These are phyloP conservation scores for Fagopyrum esculentum DNA, from an alignment of 148 eudicot genomes.

Conservation along the genomic window DNA sequence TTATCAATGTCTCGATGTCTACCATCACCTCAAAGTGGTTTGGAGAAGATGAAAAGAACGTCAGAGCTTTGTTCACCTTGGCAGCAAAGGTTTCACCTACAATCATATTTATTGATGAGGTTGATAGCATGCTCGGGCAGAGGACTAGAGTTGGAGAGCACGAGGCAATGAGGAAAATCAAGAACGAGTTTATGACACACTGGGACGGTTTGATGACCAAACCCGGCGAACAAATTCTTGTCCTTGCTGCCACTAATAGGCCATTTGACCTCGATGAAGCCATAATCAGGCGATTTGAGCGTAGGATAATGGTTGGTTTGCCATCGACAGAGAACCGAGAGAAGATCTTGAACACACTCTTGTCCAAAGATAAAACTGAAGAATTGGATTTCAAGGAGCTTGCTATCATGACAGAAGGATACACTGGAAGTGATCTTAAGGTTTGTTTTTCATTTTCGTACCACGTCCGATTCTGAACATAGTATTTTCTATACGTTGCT, in stretches of 20 bases:
- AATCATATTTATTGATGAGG: constrained; percentile 26
- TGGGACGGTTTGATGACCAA: constrained; percentile 45
- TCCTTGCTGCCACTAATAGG: constrained; percentile 12
- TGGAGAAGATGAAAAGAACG: constrained; percentile 12
- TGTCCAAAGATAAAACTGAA: constrained; percentile 67
- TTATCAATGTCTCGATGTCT: constrained; percentile 91
- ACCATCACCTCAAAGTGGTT: constrained; percentile 62
- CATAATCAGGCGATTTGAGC: constrained; percentile 13
- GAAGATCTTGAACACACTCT: constrained; percentile 68
- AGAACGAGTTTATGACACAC: constrained; percentile 94
- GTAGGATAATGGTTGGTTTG: constrained; percentile 77
- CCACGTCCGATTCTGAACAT: neutral
- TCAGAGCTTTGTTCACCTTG: neutral
- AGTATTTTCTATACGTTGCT: neutral
- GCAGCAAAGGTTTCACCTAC: constrained; percentile 10
- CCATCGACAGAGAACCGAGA: constrained; percentile 75
- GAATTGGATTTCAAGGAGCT: constrained; percentile 71
- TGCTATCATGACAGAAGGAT: constrained; percentile 89
- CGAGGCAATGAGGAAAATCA: constrained; percentile 92
- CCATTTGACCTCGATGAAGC: constrained; percentile 14
- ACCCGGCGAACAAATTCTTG: constrained; percentile 8
- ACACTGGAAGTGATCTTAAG: constrained; percentile 94
- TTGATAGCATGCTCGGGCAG: constrained; percentile 95
- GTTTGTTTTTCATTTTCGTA: constrained; percentile 19
- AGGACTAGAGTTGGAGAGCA: constrained; percentile 95